Base-by-base conservation (phyloP, 2,329 filamentous ascomycete species). In the Cladophialophora carrionii region DNA sequence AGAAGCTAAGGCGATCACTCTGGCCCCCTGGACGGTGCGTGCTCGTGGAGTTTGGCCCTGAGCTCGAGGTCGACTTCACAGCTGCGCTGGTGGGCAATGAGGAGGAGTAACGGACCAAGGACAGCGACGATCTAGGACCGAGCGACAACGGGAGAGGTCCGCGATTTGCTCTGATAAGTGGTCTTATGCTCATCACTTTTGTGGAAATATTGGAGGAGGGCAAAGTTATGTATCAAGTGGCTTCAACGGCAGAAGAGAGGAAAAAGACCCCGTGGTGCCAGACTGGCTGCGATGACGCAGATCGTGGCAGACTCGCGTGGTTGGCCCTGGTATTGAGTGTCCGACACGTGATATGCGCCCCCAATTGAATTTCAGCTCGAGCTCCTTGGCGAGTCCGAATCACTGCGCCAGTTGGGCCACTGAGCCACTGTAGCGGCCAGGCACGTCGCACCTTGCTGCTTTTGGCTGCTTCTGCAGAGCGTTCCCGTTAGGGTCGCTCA, bases 1-100 rank as follows among this genome's bases (percentile, higher is more conserved):
- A 70, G 72, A 81, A 67, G 26, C 64, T 60, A 17, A 72, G 64
- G 49, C 57, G 43, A n/a, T 63, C 58, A 12, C 67, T 61, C 29
- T 65, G 68, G 20, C 68, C 66, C 8, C 65, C 63, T 37, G 70
- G 65, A 59, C 61, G 69, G 41, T 67, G 65, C 37, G 59, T 68
- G n/a, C 20, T 56, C 31, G 31, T 17, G 17, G 48, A 20, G n/a
- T 31, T 49, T 32, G 37, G 59, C 43, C 24, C 46, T 32, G 58
- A 56, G 17, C 41, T 37, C 14, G 62, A 41, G 26, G 61, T 67
- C 32, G 24, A 24, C 29, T 54, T 54, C 10, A 34, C 26, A 31
- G 29, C n/a, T 32, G 62, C 26, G 26, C 34, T 49, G 20, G 58
- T n/a, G 17, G 58, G 26, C n/a, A 55, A 51, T 43, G 66, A 65